A percentile compares a stretch with the other conserved stretches of the same genome.
phyloP scores from a whole-genome alignment of 192 early-diverging fungal genomes.

The Pilobolus umbonatus region DNA sequence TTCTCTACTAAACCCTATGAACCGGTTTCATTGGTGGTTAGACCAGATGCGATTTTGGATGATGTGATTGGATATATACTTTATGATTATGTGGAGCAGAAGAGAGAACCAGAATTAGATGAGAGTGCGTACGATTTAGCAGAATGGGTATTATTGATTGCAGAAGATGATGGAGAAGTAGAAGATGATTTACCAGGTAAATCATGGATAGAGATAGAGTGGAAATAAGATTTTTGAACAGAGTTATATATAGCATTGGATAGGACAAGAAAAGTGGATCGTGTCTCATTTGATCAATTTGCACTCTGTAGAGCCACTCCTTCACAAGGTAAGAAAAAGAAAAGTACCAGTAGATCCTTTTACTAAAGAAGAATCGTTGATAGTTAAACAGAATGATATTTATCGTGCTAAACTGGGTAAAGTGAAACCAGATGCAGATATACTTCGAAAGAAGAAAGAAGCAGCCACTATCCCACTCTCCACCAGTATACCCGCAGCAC shows the following conservation, averaged over 20 bases:
- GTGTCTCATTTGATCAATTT: conserved; percentile 88
- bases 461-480: background rate
- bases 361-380: too few relatives aligned
- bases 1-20: conserved; percentile 36
- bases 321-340: conserved; percentile 56
- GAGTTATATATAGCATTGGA: conserved; percentile 67
- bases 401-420: conserved; percentile 26
- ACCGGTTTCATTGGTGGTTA: conserved; percentile 66
- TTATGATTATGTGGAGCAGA: conserved; percentile 80
- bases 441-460: conserved; percentile 8
- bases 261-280: conserved; percentile 76
- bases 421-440: conserved; percentile 20
- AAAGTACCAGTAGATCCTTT: conserved; percentile 15
- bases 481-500: background rate
- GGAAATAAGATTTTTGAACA: background rate
- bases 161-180: conserved; percentile 91
- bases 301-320: conserved; percentile 77
- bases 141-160: conserved; percentile 88
- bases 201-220: background rate
- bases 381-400: conserved; percentile 37
- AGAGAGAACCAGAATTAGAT: conserved; percentile 56
- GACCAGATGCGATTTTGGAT: conserved; percentile 78
- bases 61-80: conserved; percentile 92
- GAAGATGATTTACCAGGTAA: conserved; percentile 95
- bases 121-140: conserved; percentile 60